Evolutionary conservation across 352 stramenopile species (phyloP).

Genomic region (Phytophthora palmivora): DNA sequence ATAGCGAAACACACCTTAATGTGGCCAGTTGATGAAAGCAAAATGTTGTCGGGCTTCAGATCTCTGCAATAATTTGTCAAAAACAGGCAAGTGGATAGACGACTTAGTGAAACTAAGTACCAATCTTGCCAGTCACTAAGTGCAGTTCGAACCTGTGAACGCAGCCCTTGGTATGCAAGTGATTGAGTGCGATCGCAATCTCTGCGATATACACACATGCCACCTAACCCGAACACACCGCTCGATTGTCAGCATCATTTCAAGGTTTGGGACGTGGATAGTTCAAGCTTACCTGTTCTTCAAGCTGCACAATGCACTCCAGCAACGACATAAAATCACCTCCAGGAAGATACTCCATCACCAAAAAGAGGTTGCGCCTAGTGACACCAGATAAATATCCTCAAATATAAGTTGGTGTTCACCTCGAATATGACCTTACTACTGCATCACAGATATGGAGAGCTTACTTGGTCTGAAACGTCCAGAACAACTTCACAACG

Average conservation of each 20-base stretch:
- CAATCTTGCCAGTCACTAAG: constrained; percentile 7
- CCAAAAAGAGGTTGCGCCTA: constrained; percentile 87
- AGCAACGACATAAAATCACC: constrained; percentile 92
- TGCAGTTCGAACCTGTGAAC: constrained; percentile 67
- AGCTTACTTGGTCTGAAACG: constrained; percentile 89
- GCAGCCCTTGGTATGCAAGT: constrained; percentile 85
- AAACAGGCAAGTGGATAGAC: constrained; percentile 19
- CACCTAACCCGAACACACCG: constrained; percentile 47
- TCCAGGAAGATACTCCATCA: constrained; percentile 92
- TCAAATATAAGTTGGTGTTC: constrained; percentile 24
- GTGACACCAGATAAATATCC: constrained; percentile 1
- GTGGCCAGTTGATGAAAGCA: constrained; percentile 88
- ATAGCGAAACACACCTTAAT: constrained; percentile 68
- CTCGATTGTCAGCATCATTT: constrained; percentile 3
- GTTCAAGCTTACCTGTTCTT: constrained; percentile 68
- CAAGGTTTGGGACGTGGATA: neutral
- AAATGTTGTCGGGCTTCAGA: constrained; percentile 92
- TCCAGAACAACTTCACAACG: constrained; percentile 92
- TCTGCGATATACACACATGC: constrained; percentile 90
- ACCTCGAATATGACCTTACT: neutral
- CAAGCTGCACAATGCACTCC: constrained; percentile 88
- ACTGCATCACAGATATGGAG: constrained; percentile 4
- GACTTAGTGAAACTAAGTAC: neutral
- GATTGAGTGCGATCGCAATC: constrained; percentile 86
- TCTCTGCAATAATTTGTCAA: constrained; percentile 55